Evolutionary conservation across 345 rosid species (phyloP), one percentile per base, ranked within the genome.

Genomic region (Noccaea bulbosa): DNA sequence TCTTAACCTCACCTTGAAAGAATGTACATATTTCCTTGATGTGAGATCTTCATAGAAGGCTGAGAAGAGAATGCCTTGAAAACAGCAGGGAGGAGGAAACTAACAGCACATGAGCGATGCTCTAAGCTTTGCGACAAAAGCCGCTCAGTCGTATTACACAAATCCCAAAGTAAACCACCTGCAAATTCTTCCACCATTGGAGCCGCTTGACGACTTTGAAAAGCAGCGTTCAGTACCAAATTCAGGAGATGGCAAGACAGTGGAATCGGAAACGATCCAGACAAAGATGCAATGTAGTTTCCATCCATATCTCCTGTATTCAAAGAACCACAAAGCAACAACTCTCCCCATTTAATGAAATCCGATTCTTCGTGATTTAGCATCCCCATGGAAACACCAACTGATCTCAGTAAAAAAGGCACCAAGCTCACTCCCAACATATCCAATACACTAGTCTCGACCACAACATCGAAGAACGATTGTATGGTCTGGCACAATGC

Each of bases 31-130:
- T 57, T 77, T 62, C 87, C 86, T 22, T 66, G 76, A 77, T 72
- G 62, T 44, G 82, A 76, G 63, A 85, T 70, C 50, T 80, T 73
- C 64, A 85, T 38, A 61, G 81, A 69, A 49, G 51, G 20, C 24
- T 52, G 80, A 67, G 62, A 73, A 66, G 66, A 68, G 75, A 91
- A 89, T 41, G 85, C 82, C 79, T 85, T 88, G 69, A 87, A 86
- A 72, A 93, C 68, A 62, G 74, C 66, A 46, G 97, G 97, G 12
- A 93, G 85, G 40, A 91, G 82, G 77, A 86, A 82, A 69, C 85
- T 79, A 79, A 86, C 74, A 73, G 88, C 76, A 75, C 92, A 93
- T 0, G 98, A 86, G 68, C 97, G 90, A 55, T 82, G 89, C 71
- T 93, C 94, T 56, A 71, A 76, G 73, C 85, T 81, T 79, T 75